Conservation (phyloP, 331 rosid genomes). For the Saraca asoca region DNA sequence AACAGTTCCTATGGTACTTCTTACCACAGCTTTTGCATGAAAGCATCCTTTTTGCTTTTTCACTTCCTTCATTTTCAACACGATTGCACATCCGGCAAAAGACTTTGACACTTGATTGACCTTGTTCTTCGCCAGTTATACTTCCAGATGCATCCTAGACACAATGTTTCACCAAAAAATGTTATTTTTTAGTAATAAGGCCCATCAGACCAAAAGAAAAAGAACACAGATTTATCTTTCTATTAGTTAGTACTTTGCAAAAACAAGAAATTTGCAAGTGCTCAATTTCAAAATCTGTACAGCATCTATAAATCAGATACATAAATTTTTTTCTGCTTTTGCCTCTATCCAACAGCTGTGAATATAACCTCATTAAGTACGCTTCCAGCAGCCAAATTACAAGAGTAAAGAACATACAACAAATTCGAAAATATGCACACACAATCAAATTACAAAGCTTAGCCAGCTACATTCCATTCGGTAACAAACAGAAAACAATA, state of each 20-base stretch:
- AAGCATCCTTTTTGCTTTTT: slow-evolving; percentile 89
- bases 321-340: not conserved
- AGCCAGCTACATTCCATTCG: slow-evolving; percentile 1
- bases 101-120: slow-evolving; percentile 50
- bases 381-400: slow-evolving; percentile 18
- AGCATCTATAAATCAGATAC: not conserved
- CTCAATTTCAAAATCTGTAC: too few species aligned
- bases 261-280: too few species aligned
- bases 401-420: not conserved
- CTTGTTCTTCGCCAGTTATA: slow-evolving; percentile 66
- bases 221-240: not conserved
- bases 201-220: not conserved
- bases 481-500: not conserved
- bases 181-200: not conserved
- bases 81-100: slow-evolving; percentile 94
- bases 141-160: slow-evolving; percentile 65
- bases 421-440: not conserved
- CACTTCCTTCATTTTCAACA: slow-evolving; percentile 86
- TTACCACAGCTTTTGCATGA: slow-evolving; percentile 92
- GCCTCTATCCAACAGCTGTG: not conserved
- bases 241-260: too few species aligned
- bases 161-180: not conserved
- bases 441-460: slow-evolving; percentile 1
- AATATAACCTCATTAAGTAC: not conserved
- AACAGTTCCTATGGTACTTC: slow-evolving; percentile 92